Evolutionary conservation across 371 early-diverging fungal species (phyloP), one percentile per base, ranked within the genome.

Genomic region (Nematocida ausubeli): DNA sequence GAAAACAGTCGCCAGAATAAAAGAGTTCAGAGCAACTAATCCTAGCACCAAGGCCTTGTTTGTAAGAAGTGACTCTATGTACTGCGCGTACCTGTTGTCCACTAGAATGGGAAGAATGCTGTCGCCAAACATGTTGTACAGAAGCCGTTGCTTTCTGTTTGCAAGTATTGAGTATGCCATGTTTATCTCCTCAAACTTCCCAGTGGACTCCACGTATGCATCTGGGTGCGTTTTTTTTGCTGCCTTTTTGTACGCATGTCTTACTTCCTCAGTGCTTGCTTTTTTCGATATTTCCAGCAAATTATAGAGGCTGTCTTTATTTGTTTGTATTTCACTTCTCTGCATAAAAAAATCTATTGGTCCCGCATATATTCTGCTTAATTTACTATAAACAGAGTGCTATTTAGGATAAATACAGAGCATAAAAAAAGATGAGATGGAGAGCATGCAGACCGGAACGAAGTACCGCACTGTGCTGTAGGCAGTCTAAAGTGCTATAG

Each of bases 261-360:
- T 39, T 24, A 75, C 56, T 24, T 64, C 67, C 32, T 55, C 58
- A 6, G 52, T 40, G 24, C 67, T 75, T 12, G 78, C 78, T 35
- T 3, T 34, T 51, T 56, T 64, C 0, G 67, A 35, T 51, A 75
- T 65, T 22, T 49, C 39, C 32, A 75, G 52, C 5, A 67, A 1
- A 4, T 6, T 67, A 47, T 75, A 75, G 54, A 75, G 78, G 22
- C 34, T 40, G 4, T 9, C 51, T 1, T 49, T 40, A 22, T 50
- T 44, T 34, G 44, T 32, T 34, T 63, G 68, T 58, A 37, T 9
- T 64, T 64, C 78, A 4, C 6, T 26, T 37, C 39, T 39, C 9
- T 54, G 0, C 78, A 75, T 75, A 66, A 75, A 75, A 75, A 75
- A 75, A 28, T 72, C 24, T 64, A 39, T 64, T 44, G 6, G 28